Percentiles rank a stretch among this genome's conserved stretches.
Evolutionary conservation across 306 rosid genomes (phyloP).

Genomic region (Cicer judaicum): DNA sequence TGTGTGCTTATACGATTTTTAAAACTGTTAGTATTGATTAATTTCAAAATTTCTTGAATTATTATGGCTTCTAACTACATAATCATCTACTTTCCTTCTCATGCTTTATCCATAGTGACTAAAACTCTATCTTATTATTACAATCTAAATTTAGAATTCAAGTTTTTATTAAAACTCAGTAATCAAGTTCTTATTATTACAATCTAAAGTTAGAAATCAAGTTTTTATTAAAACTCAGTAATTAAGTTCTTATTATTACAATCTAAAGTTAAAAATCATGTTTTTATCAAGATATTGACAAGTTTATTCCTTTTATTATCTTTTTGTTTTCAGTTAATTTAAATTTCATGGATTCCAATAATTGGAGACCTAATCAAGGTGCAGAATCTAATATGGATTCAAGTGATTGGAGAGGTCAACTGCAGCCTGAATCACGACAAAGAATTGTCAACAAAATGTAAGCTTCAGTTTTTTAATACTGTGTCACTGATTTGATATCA

Average conservation of each 20-base stretch:
- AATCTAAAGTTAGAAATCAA: constrained; percentile 17
- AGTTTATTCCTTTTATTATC: background rate
- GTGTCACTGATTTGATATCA: constrained; percentile 20
- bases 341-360: constrained; percentile 51
- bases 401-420: constrained; percentile 55
- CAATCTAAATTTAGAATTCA: constrained; percentile 28
- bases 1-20: too few species aligned
- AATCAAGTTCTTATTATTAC: background rate
- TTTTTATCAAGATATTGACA: background rate
- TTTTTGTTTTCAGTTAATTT: constrained; percentile 29
- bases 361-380: constrained; percentile 58
- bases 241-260: background rate
- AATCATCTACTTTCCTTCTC: background rate
- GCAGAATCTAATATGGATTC: constrained; percentile 49
- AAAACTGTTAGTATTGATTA: too few species aligned
- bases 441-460: constrained; percentile 63
- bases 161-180: constrained; percentile 26
- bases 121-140: constrained; percentile 15
- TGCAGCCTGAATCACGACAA: constrained; percentile 56
- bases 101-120: background rate
- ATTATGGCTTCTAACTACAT: too few species aligned
- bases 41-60: too few species aligned
- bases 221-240: constrained; percentile 29
- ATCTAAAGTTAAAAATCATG: too few species aligned
- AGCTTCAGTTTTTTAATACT: constrained; percentile 38